Base-by-base conservation (phyloP, 768 basidiomycete genomes). In the Rhodotorula sphaerocarpa region DNA sequence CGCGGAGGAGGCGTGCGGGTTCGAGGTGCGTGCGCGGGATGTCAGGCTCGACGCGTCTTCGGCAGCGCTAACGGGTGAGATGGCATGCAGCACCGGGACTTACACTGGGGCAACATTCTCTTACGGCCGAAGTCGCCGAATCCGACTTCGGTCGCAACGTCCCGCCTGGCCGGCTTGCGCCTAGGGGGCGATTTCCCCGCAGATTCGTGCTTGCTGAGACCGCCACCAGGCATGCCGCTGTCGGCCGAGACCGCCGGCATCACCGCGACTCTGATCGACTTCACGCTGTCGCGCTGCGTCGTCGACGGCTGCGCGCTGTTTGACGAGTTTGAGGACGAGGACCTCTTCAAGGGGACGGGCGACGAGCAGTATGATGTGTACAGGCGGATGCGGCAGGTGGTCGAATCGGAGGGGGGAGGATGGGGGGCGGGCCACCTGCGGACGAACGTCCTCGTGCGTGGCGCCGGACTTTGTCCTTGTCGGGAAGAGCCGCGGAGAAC, bases 81-180 rank as follows among this genome's bases (percentile, higher is more conserved):
- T 3, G 41, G 28, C 7, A 3, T 42, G 4, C 65, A 99, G 93
- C 95, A 99, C 76, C 90, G 95, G 36, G 95, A 99, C 75, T 82
- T 99, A n/a, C 95, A 99, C 71, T 90, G 89, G 83, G 95, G 95
- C 27, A 95, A 99, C 75, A 87, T 99, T 53, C 80, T 99, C 12
- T 83, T 97, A 51, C 84, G 84, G 23, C 60, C 65, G 16, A 42
- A 70, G 55, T 1, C 45, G 27, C 34, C 59, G 59, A 65, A 73
- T 50, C 42, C 75, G 78, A 68, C 62, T 74, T 11, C 50, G 18
- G 23, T 21, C 34, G 46, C 33, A 15, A n/a, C n/a, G 0, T 60
- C 7, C 43, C 50, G 28, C 33, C 7, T 43, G 33, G 30, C 30
- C 33, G 7, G 50, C 42, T 33, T 39, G 34, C 33, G 33, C 44